These are phyloP conservation scores for Apiospora pterosperma DNA, from an alignment of 2,329 filamentous ascomycete genomes.

Conservation along the genomic window DNA sequence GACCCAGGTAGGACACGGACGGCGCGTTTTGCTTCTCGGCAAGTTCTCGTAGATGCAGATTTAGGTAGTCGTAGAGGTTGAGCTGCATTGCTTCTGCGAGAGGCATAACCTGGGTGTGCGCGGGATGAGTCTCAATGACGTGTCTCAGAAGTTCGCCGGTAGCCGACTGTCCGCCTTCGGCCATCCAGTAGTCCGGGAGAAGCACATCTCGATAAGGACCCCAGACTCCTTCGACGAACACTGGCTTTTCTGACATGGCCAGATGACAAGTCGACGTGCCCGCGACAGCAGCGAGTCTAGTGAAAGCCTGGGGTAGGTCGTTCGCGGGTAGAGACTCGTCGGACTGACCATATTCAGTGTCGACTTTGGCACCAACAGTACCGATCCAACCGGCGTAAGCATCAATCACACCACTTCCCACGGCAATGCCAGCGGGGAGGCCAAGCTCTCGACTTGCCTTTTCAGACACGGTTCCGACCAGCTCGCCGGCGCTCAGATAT, in stretches of 20 bases:
- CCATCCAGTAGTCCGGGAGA: constrained; percentile 91
- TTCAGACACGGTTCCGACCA: constrained; percentile 80
- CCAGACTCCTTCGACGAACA: constrained; percentile 96
- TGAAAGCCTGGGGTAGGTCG: constrained; percentile 89
- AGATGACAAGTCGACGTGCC: constrained; percentile 97
- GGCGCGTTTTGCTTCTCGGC: constrained; percentile 67
- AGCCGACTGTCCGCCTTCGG: constrained; percentile 93
- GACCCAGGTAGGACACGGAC: constrained; percentile 77
- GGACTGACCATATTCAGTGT: constrained; percentile 65
- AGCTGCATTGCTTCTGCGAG: constrained; percentile 77
- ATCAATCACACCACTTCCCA: constrained; percentile 96
- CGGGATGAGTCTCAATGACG: constrained; percentile 91
- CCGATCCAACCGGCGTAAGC: constrained; percentile 99
- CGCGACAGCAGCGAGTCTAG: constrained; percentile 86
- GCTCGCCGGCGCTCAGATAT: constrained; percentile 87
- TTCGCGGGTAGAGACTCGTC: constrained; percentile 69
- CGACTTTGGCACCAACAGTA: constrained; percentile 94
- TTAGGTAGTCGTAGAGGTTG: constrained; percentile 94
- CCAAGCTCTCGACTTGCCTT: constrained; percentile 82
- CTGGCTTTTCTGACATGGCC: constrained; percentile 87
- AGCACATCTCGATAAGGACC: constrained; percentile 94
- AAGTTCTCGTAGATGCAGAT: constrained; percentile 74
- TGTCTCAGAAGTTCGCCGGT: constrained; percentile 94
- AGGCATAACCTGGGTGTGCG: constrained; percentile 75
- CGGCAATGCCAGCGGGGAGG: constrained; percentile 79